Evolutionary conservation across 2,329 filamentous ascomycete species (phyloP).

Genomic region (Thyridium curvatum): DNA sequence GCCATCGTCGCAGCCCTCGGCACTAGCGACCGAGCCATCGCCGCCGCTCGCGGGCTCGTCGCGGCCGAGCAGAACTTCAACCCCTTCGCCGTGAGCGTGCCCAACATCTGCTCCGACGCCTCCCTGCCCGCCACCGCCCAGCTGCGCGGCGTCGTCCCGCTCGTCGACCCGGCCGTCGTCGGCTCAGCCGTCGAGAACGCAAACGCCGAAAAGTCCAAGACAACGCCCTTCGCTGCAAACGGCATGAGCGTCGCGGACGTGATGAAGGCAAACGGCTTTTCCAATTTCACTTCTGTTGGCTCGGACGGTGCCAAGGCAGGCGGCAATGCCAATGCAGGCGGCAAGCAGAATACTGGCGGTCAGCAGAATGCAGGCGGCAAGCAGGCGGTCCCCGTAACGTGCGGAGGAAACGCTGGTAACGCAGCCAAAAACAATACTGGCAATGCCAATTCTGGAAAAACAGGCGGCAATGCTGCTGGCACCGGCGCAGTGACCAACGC

Average conservation of each 20-base stretch:
- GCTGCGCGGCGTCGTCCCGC: constrained; percentile 60
- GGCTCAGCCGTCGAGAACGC: constrained; percentile 53
- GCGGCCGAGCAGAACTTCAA: constrained; percentile 70
- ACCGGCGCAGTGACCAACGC: constrained; percentile 9
- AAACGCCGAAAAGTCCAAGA: constrained; percentile 46
- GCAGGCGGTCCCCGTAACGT: no score
- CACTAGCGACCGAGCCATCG: constrained; percentile 50
- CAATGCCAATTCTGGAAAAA: no score
- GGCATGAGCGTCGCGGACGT: constrained; percentile 63
- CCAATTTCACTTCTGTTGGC: constrained; percentile 39
- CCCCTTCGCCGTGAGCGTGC: constrained; percentile 53
- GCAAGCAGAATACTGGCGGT: not conserved
- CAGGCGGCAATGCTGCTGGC: constrained; percentile 9
- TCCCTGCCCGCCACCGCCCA: constrained; percentile 52
- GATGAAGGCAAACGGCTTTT: constrained; percentile 54
- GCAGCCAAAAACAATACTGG: constrained; percentile 8
- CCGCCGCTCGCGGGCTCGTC: constrained; percentile 56
- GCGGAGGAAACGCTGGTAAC: constrained; percentile 5
- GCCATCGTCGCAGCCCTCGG: constrained; percentile 57
- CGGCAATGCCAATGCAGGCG: constrained; percentile 3
- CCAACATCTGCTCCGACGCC: constrained; percentile 58
- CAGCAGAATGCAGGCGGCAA: constrained; percentile 2
- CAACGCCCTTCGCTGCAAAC: constrained; percentile 47
- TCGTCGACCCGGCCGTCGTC: constrained; percentile 58
- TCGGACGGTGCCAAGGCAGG: constrained; percentile 10